Evolutionary conservation across 495 filamentous ascomycete genomes (phyloP).

Genomic region (Aspergillus nidulans): DNA sequence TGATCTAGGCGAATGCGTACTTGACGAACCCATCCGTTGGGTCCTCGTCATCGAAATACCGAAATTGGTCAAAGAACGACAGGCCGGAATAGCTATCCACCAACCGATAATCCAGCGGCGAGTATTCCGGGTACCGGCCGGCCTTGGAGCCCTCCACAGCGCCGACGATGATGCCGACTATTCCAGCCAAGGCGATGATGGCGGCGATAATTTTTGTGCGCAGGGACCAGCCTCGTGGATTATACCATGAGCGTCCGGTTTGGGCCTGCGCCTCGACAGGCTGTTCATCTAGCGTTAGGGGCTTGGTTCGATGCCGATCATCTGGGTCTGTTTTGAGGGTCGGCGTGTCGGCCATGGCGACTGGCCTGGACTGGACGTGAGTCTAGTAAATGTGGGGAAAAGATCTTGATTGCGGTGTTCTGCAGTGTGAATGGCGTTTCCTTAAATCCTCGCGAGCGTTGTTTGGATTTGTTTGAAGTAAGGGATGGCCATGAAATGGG

Average conservation of each 20-base stretch:
- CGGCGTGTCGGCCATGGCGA: background rate
- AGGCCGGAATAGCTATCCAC: slow-evolving; percentile 47
- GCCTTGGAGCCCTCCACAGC: slow-evolving; percentile 45
- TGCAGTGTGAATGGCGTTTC: background rate
- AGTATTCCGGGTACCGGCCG: slow-evolving; percentile 52
- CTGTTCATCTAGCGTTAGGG: background rate
- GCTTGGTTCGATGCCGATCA: background rate
- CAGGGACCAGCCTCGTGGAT: slow-evolving; percentile 48
- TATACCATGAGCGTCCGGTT: slow-evolving; percentile 29
- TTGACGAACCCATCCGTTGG: slow-evolving; percentile 50
- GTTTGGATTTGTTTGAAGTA: background rate
- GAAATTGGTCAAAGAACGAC: slow-evolving; percentile 49
- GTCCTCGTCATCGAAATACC: slow-evolving; percentile 50
- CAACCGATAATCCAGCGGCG: slow-evolving; percentile 43
- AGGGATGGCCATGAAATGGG: background rate
- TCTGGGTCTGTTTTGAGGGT: background rate
- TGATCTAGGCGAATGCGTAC: slow-evolving; percentile 20
- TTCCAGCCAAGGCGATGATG: slow-evolving; percentile 30
- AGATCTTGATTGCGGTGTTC: background rate
- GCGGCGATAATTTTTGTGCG: slow-evolving; percentile 39
- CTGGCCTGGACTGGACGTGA: background rate
- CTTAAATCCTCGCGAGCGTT: background rate
- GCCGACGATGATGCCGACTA: slow-evolving; percentile 52
- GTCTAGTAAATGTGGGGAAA: background rate
- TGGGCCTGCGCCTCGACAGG: background rate